Conservation (phyloP, 805 yeast genomes). For the Kregervanrija delftensis region DNA sequence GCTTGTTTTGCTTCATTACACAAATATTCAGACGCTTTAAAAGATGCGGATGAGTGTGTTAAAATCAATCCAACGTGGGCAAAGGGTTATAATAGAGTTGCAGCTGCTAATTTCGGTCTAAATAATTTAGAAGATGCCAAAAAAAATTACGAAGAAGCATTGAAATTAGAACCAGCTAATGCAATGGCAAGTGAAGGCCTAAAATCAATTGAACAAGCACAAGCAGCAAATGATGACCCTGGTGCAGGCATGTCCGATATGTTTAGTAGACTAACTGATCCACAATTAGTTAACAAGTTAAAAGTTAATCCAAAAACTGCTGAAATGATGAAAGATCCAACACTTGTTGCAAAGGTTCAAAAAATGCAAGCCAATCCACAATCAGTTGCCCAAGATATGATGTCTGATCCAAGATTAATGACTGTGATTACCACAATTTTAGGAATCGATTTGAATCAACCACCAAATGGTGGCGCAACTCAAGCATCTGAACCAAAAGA, state of each 20-base stretch:
- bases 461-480: constrained; percentile 28
- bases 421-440: constrained; percentile 77
- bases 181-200: constrained; percentile 85
- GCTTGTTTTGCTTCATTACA: constrained; percentile 81
- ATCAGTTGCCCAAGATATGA: constrained; percentile 60
- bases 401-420: constrained; percentile 82
- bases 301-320: constrained; percentile 81
- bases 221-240: constrained; percentile 20
- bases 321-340: constrained; percentile 82
- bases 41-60: constrained; percentile 81
- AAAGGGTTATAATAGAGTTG: constrained; percentile 90
- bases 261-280: constrained; percentile 54
- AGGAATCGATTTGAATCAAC: constrained; percentile 58
- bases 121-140: constrained; percentile 74
- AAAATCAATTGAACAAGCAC: constrained; percentile 57
- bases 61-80: constrained; percentile 85
- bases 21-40: constrained; percentile 65
- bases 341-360: constrained; percentile 61
- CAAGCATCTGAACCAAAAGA: constrained; percentile 19
- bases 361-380: constrained; percentile 66
- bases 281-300: constrained; percentile 67
- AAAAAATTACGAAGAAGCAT: constrained; percentile 64
- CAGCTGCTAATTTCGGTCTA: constrained; percentile 87
- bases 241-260: constrained; percentile 59
- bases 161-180: constrained; percentile 73